Evolutionary conservation across 129 eudicot species (phyloP).

Genomic region (Ambrosia artemisiifolia): DNA sequence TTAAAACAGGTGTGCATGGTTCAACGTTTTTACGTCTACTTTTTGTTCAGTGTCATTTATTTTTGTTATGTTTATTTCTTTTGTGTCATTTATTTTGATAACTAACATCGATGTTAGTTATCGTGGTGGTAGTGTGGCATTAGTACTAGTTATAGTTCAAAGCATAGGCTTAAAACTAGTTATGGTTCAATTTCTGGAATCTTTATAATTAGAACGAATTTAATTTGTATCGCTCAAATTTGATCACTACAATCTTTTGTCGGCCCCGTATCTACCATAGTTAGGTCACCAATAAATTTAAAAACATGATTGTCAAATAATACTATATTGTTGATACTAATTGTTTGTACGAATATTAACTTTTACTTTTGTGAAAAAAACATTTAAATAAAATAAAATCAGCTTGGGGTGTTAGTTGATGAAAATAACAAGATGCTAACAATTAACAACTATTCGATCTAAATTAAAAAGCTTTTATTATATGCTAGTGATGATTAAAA

Average conservation of each 20-base stretch:
- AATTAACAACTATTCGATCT: neutral
- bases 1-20: no score
- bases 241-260: neutral
- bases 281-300: conserved; percentile 4
- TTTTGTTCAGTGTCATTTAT: no score
- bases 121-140: no score
- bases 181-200: neutral
- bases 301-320: neutral
- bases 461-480: neutral
- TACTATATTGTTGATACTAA: neutral
- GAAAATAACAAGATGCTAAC: neutral
- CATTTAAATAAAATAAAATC: neutral
- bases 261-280: neutral
- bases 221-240: neutral
- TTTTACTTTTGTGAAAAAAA: neutral
- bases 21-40: no score
- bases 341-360: neutral
- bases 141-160: no score
- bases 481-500: neutral
- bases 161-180: neutral
- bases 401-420: neutral
- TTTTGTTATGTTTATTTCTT: no score
- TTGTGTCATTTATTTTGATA: no score
- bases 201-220: neutral
- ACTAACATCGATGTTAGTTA: no score